Conservation (phyloP, 495 filamentous ascomycete genomes). For the Tuber magnatum region DNA sequence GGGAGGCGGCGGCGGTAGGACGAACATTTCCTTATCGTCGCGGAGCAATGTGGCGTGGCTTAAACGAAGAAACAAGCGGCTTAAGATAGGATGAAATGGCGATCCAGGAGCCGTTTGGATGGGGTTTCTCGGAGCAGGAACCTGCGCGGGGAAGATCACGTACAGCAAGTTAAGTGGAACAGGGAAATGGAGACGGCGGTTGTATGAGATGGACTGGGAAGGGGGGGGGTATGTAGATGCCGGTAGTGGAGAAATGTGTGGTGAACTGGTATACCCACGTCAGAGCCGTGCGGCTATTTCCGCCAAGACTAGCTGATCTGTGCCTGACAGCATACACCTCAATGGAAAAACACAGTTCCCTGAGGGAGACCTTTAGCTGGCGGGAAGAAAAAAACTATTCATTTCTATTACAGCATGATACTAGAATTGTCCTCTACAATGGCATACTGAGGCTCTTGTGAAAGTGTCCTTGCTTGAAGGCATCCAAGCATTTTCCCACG, state of each 20-base stretch:
- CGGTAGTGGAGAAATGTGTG: neutral
- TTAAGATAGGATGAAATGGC: neutral
- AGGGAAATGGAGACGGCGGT: neutral
- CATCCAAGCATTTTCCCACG: neutral
- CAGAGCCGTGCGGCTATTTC: neutral
- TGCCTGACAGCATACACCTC: neutral
- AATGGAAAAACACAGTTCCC: neutral
- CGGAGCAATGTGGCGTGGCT: neutral
- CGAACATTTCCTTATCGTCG: constrained; percentile 17
- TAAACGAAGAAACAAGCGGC: neutral
- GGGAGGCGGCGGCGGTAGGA: constrained; percentile 31
- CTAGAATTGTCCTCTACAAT: neutral
- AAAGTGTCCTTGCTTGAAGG: neutral
- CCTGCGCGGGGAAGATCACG: neutral
- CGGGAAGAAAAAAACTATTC: neutral
- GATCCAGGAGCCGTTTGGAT: neutral
- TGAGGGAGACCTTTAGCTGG: neutral
- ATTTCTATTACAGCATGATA: neutral
- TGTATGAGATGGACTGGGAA: neutral
- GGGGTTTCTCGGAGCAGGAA: neutral
- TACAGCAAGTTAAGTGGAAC: neutral
- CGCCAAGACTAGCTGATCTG: neutral
- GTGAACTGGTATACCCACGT: neutral
- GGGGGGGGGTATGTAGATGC: neutral
- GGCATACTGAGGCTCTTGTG: neutral